Conservation (phyloP, 2,329 filamentous ascomycete species). For the Aspergillus hortae region DNA sequence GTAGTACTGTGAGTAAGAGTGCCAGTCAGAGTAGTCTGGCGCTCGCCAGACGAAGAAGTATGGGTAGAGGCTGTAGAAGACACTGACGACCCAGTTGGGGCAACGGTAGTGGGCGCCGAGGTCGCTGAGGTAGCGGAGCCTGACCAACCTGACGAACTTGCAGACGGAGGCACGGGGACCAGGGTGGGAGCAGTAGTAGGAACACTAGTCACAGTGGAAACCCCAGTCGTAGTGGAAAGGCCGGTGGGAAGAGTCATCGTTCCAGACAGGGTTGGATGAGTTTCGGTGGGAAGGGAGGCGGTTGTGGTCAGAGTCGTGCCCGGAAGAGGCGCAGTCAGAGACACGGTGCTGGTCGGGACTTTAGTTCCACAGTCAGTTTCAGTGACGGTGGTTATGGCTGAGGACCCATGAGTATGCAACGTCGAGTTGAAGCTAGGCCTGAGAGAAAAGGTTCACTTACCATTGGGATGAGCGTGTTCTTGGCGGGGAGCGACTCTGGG, state of each 20-base stretch:
- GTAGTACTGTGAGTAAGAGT: neutral
- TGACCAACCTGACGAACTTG: too few relatives aligned
- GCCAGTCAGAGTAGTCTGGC: neutral
- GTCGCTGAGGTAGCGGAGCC: too few relatives aligned
- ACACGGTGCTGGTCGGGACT: neutral
- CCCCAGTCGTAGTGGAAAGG: slow-evolving; percentile 1
- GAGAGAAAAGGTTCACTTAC: neutral
- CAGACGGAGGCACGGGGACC: too few relatives aligned
- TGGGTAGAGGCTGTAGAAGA: neutral
- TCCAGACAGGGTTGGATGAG: neutral
- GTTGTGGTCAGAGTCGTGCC: slow-evolving; percentile 1
- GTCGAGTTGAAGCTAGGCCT: neutral
- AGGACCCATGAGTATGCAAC: neutral
- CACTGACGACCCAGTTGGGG: neutral
- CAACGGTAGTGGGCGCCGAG: too few relatives aligned
- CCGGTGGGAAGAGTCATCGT: neutral
- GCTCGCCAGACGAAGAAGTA: too few relatives aligned
- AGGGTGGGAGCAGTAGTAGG: neutral
- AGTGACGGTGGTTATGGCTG: slow-evolving; percentile 11
- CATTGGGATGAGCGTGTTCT: neutral
- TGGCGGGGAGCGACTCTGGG: too few relatives aligned
- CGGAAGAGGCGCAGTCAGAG: neutral
- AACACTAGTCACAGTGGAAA: slow-evolving; percentile 3
- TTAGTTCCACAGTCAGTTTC: slow-evolving; percentile 17
- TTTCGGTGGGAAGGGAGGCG: neutral